phyloP scores from a whole-genome alignment of 2,329 filamentous ascomycete species.

The Boeremia lycopersici region DNA sequence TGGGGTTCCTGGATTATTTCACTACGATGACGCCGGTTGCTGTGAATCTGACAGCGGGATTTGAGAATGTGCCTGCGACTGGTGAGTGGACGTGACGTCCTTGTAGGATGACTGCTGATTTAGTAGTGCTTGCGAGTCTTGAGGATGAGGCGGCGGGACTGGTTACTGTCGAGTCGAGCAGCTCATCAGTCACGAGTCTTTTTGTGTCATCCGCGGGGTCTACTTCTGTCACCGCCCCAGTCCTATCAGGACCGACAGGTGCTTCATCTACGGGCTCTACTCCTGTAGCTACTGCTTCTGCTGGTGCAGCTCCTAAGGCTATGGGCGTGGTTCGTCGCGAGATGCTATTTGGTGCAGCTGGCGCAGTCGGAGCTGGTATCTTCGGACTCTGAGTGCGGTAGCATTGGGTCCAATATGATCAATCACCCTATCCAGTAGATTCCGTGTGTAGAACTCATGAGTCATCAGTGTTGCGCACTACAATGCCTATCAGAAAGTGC shows the following conservation, averaged over 20 bases:
- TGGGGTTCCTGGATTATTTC: slow-evolving; percentile 13
- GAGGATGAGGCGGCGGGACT: slow-evolving; percentile 9
- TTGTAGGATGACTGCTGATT: background rate
- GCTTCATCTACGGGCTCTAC: background rate
- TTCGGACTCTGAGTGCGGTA: slow-evolving; percentile 3
- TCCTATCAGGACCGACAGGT: background rate
- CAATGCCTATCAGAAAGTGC: slow-evolving; percentile 27
- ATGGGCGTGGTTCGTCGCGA: slow-evolving; percentile 5
- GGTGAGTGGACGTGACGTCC: background rate
- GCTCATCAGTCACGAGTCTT: background rate
- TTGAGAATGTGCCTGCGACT: slow-evolving; percentile 9
- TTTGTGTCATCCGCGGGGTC: background rate
- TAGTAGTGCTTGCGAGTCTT: slow-evolving; percentile 7
- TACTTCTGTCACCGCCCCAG: background rate
- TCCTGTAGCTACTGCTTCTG: background rate
- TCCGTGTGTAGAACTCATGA: background rate
- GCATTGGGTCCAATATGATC: too few species aligned
- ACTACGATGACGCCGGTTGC: slow-evolving; percentile 12
- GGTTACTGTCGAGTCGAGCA: slow-evolving; percentile 2
- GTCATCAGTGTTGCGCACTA: background rate
- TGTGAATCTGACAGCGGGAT: slow-evolving; percentile 14
- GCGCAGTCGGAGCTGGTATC: slow-evolving; percentile 10
- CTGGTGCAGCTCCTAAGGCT: slow-evolving; percentile 1
- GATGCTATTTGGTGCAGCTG: slow-evolving; percentile 16
- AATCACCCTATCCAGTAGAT: too few species aligned